phyloP scores from a whole-genome alignment of 805 yeast species.

The Lipomyces yamanashiensis region DNA sequence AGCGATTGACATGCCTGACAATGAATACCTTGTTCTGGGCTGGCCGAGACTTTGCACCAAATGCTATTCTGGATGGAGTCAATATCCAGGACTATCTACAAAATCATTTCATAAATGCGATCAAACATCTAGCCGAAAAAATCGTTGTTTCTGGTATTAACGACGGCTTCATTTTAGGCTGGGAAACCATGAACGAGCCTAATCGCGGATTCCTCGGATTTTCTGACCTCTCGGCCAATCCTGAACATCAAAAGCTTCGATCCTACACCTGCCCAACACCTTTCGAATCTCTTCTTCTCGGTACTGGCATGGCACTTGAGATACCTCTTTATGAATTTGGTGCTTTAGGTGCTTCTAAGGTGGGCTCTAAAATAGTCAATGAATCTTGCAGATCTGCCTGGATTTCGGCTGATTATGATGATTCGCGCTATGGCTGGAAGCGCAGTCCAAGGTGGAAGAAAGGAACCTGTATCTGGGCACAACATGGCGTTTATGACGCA shows the following conservation, averaged over 20 bases:
- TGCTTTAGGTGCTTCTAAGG: slow-evolving; percentile 74
- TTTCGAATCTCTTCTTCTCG: slow-evolving; percentile 71
- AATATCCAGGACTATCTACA: slow-evolving; percentile 83
- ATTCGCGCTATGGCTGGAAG: slow-evolving; percentile 70
- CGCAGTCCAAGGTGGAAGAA: slow-evolving; percentile 68
- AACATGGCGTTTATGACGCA: slow-evolving; percentile 75
- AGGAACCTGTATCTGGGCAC: slow-evolving; percentile 81
- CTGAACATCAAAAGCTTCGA: slow-evolving; percentile 62
- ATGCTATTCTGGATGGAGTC: slow-evolving; percentile 67
- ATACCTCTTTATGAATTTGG: slow-evolving; percentile 75
- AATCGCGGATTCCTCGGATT: slow-evolving; percentile 73
- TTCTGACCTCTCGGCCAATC: slow-evolving; percentile 57
- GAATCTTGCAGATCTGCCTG: slow-evolving; percentile 74
- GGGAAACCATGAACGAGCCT: slow-evolving; percentile 88
- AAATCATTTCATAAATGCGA: slow-evolving; percentile 59
- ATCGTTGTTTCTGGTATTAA: slow-evolving; percentile 54
- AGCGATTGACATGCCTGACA: slow-evolving; percentile 70
- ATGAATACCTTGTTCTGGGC: slow-evolving; percentile 88
- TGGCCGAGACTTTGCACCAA: slow-evolving; percentile 77
- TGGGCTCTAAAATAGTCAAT: slow-evolving; percentile 60
- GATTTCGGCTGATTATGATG: slow-evolving; percentile 61
- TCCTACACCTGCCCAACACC: slow-evolving; percentile 85
- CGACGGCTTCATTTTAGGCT: slow-evolving; percentile 68
- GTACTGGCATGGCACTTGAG: slow-evolving; percentile 72
- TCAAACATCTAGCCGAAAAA: slow-evolving; percentile 53